Conservation (phyloP, 2,329 filamentous ascomycete species). For the Thielaviopsis musarum region DNA sequence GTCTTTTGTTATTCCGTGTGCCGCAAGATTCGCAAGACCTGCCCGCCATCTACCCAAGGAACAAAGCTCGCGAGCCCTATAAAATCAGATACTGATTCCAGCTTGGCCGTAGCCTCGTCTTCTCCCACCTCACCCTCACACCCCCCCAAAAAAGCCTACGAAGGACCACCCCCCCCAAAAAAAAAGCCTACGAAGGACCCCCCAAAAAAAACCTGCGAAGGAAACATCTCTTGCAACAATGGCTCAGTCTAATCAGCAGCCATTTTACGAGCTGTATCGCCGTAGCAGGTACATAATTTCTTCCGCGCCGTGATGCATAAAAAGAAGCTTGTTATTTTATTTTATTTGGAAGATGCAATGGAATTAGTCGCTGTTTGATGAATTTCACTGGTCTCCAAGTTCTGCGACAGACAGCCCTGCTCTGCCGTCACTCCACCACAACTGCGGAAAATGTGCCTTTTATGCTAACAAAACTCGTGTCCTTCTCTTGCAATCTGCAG, state of each 20-base stretch:
- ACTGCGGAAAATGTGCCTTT: background rate
- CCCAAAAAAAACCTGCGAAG: background rate
- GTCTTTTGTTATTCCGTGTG: background rate
- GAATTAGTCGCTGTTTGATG: no score
- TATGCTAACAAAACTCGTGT: background rate
- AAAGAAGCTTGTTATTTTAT: background rate
- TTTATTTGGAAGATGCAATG: background rate
- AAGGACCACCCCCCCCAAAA: background rate
- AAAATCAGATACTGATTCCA: background rate
- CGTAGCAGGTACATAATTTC: slow-evolving; percentile 66
- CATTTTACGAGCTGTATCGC: slow-evolving; percentile 89
- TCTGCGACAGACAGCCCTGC: no score
- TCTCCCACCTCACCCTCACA: background rate
- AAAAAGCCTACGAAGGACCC: background rate
- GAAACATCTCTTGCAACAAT: slow-evolving; percentile 2
- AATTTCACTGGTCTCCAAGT: no score
- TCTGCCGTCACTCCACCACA: background rate
- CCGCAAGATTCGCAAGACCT: background rate
- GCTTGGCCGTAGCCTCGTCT: background rate
- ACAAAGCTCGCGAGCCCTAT: background rate
- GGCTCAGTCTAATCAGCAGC: slow-evolving; percentile 23
- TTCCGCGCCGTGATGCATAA: background rate
- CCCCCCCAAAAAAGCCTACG: background rate
- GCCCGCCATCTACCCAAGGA: background rate
- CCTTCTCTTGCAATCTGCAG: slow-evolving; percentile 30